Conservation (phyloP, 306 rosid genomes). For the Trifolium pratense region DNA sequence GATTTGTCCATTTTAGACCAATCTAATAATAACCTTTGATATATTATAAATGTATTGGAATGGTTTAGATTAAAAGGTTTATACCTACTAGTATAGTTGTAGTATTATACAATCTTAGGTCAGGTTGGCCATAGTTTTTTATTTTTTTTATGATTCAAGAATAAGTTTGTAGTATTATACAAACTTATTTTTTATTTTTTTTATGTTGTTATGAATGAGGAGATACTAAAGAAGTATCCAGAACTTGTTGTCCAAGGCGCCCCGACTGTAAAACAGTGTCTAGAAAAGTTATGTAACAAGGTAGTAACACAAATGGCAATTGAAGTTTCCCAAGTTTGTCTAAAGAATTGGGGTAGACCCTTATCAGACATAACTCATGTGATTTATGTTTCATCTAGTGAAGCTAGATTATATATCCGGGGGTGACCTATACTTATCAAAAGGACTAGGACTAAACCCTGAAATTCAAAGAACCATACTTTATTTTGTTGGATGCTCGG, state of each 20-base stretch:
- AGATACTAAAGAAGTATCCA: conserved; percentile 70
- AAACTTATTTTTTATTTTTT: too few relatives aligned
- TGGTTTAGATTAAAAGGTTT: too few relatives aligned
- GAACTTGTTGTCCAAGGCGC: conserved; percentile 75
- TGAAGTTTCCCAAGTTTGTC: conserved; percentile 80
- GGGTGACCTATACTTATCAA: conserved; percentile 85
- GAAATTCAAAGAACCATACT: conserved; percentile 67
- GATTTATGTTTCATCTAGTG: conserved; percentile 90
- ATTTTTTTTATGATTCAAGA: too few relatives aligned
- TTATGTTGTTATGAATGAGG: conserved; percentile 95
- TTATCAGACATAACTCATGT: conserved; percentile 80
- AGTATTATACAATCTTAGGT: too few relatives aligned
- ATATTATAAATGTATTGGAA: too few relatives aligned
- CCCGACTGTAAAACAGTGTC: conserved; percentile 77
- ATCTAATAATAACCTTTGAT: too few relatives aligned
- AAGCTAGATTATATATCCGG: conserved; percentile 88
- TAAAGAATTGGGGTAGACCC: conserved; percentile 80
- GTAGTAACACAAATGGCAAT: conserved; percentile 93
- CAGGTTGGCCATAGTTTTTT: too few relatives aligned
- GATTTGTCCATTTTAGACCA: too few relatives aligned
- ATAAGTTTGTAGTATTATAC: too few relatives aligned
- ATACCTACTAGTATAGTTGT: too few relatives aligned
- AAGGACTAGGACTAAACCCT: conserved; percentile 75
- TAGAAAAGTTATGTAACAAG: conserved; percentile 79
- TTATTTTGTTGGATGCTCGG: conserved; percentile 83